Evolutionary conservation across 2,329 filamentous ascomycete genomes (phyloP).

Genomic region (Bipolaris zeicola): DNA sequence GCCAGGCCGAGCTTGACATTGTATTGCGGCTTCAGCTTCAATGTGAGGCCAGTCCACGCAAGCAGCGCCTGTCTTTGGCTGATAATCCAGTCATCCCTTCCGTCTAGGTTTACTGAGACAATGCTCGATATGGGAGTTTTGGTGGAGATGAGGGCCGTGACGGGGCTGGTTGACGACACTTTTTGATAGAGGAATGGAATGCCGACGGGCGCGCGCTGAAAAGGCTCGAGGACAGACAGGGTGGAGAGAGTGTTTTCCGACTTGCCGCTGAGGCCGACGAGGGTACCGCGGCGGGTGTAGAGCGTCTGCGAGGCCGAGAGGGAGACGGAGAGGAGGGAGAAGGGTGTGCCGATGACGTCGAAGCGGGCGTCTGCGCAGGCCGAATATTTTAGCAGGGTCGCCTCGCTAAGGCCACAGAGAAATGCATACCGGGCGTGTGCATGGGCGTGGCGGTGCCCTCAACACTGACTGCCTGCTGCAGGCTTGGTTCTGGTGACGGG

Average conservation of each 20-base stretch:
- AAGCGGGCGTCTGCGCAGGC: slow-evolving; percentile 79
- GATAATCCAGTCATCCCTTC: slow-evolving; percentile 93
- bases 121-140: slow-evolving; percentile 88
- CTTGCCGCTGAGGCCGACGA: slow-evolving; percentile 89
- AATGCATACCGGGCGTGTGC: slow-evolving; percentile 35
- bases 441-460: slow-evolving; percentile 28
- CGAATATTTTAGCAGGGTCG: neutral
- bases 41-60: slow-evolving; percentile 94
- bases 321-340: slow-evolving; percentile 90
- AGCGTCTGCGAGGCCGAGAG: slow-evolving; percentile 92
- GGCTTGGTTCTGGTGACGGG: slow-evolving; percentile 48
- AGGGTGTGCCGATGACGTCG: slow-evolving; percentile 88
- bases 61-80: slow-evolving; percentile 84
- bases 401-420: neutral
- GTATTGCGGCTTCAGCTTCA: slow-evolving; percentile 75
- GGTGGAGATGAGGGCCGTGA: slow-evolving; percentile 86
- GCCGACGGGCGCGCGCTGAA: slow-evolving; percentile 77
- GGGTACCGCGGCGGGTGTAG: slow-evolving; percentile 87
- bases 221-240: slow-evolving; percentile 82
- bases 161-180: slow-evolving; percentile 81
- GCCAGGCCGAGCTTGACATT: slow-evolving; percentile 76
- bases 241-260: slow-evolving; percentile 91
- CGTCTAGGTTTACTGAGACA: slow-evolving; percentile 85
- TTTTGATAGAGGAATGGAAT: slow-evolving; percentile 95
- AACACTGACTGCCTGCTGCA: slow-evolving; percentile 38